A percentile compares a stretch with the other conserved stretches of the same genome.
Conservation (phyloP, 1,139 yeast genomes). For the Yamadazyma epiphylla region DNA sequence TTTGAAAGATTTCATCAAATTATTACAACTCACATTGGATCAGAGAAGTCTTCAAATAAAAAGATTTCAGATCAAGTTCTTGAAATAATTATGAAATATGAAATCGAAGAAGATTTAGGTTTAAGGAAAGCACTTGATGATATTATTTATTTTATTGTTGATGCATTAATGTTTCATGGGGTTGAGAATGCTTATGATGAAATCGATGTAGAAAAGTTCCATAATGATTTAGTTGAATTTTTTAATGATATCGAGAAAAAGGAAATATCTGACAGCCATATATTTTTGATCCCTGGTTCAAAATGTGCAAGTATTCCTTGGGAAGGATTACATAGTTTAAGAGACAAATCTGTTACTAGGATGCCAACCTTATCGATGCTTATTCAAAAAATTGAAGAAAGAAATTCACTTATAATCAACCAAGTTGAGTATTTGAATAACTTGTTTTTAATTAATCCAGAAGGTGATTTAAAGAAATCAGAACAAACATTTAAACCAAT, state of each 20-base stretch:
- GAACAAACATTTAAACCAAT: slow-evolving; percentile 53
- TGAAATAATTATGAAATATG: slow-evolving; percentile 32
- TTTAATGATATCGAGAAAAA: slow-evolving; percentile 17
- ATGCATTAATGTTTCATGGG: slow-evolving; percentile 59
- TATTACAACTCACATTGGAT: not conserved
- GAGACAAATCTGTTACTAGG: slow-evolving; percentile 59
- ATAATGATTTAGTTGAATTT: slow-evolving; percentile 37
- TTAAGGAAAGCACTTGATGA: slow-evolving; percentile 41
- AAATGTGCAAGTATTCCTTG: slow-evolving; percentile 73
- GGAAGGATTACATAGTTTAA: slow-evolving; percentile 70
- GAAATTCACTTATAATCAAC: no score
- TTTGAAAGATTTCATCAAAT: not conserved
- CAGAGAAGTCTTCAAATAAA: not conserved
- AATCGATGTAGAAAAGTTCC: slow-evolving; percentile 52
- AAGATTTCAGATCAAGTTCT: not conserved
- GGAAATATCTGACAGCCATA: slow-evolving; percentile 37
- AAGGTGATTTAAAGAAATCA: slow-evolving; percentile 69
- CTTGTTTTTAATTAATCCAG: slow-evolving; percentile 71
- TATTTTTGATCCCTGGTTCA: slow-evolving; percentile 66
- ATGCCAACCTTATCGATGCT: no score
- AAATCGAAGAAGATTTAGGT: slow-evolving; percentile 14
- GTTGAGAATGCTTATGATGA: slow-evolving; percentile 63
- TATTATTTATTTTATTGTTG: slow-evolving; percentile 58
- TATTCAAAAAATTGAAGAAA: no score
- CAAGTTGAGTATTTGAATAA: no score